phyloP scores from a whole-genome alignment of 192 early-diverging fungal genomes.

The Cetraspora pellucida region DNA sequence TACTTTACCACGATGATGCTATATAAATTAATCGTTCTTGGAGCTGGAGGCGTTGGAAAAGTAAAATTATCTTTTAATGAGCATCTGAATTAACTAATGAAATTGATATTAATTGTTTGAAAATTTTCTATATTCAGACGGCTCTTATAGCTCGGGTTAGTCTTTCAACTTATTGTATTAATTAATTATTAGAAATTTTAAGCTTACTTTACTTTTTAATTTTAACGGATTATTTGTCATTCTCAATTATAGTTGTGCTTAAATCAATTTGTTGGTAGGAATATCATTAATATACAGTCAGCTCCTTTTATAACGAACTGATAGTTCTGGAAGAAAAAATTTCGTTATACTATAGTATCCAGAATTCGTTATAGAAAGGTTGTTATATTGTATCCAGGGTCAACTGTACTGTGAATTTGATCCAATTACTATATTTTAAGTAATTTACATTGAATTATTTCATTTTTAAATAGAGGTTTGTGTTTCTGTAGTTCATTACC shows the following conservation, averaged over 20 bases:
- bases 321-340: not conserved
- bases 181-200: conserved; percentile 4
- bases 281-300: not conserved
- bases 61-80: conserved; percentile 20
- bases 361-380: no score
- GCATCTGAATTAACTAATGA: not conserved
- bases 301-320: not conserved
- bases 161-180: conserved; percentile 2
- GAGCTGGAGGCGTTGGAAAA: conserved; percentile 50
- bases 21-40: conserved; percentile 48
- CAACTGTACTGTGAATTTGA: no score
- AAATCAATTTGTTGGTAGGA: conserved; percentile 54
- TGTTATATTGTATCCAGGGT: no score
- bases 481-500: not conserved
- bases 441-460: not conserved
- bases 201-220: not conserved
- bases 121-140: conserved; percentile 37
- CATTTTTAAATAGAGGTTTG: conserved; percentile 2
- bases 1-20: conserved; percentile 42
- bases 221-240: not conserved
- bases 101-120: not conserved
- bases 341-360: no score
- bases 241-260: conserved; percentile 39
- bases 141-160: conserved; percentile 48
- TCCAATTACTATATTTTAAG: no score